phyloP scores from a whole-genome alignment of 495 filamentous ascomycete species.

The Cercophora sp. region DNA sequence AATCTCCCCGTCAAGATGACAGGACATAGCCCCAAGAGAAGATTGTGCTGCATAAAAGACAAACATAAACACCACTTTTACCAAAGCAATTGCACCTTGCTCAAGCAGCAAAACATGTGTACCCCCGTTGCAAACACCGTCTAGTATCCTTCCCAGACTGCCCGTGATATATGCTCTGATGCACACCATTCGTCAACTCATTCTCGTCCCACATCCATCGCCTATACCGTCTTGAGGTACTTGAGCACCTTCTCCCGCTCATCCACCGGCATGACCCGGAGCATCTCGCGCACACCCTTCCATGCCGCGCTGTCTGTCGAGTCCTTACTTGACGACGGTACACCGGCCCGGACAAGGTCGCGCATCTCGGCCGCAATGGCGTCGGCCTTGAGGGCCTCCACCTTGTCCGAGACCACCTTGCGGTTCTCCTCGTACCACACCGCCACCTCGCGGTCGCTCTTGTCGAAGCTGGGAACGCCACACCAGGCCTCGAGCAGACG shows the following conservation, averaged over 20 bases:
- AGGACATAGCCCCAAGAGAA: no score
- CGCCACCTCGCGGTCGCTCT: constrained; percentile 78
- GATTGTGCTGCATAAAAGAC: no score
- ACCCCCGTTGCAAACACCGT: no score
- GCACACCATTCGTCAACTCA: no score
- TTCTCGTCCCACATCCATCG: no score
- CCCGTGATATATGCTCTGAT: no score
- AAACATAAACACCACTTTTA: no score
- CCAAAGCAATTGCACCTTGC: no score
- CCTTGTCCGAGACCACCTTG: constrained; percentile 69
- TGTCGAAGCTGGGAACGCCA: constrained; percentile 64
- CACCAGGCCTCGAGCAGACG: constrained; percentile 74
- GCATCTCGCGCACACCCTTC: constrained; percentile 79
- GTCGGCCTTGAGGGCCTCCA: constrained; percentile 76
- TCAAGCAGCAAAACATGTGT: no score
- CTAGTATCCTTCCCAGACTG: no score
- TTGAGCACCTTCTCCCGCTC: constrained; percentile 85
- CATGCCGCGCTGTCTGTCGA: constrained; percentile 64
- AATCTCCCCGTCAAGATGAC: no score
- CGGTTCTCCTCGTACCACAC: constrained; percentile 96
- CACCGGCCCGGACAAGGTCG: constrained; percentile 59
- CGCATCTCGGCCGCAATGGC: constrained; percentile 75
- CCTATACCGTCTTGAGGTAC: constrained; percentile 54
- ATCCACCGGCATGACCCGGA: constrained; percentile 78
- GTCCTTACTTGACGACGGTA: constrained; percentile 41